Percentiles rank a stretch among this genome's conserved stretches.
phyloP scores from a whole-genome alignment of 1,139 yeast genomes.

The Pichia sp. region DNA sequence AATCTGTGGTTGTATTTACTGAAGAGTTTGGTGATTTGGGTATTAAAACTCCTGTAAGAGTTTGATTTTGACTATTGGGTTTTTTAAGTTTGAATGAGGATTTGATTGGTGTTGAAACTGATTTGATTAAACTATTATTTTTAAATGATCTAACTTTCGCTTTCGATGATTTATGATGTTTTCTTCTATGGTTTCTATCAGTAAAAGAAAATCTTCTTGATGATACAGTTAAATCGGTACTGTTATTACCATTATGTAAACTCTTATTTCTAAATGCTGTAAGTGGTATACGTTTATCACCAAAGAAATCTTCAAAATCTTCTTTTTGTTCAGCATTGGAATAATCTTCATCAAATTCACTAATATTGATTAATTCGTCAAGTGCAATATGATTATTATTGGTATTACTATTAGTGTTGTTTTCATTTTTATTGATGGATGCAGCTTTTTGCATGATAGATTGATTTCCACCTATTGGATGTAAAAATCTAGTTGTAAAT shows the following conservation, averaged over 20 bases:
- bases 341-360: slow-evolving; percentile 72
- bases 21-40: slow-evolving; percentile 2
- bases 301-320: slow-evolving; percentile 37
- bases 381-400: slow-evolving; percentile 26
- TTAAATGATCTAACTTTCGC: slow-evolving; percentile 3
- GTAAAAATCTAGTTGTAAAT: slow-evolving; percentile 72
- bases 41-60: not conserved
- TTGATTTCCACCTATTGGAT: slow-evolving; percentile 32
- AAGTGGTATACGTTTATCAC: slow-evolving; percentile 63
- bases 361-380: slow-evolving; percentile 81
- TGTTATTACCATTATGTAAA: slow-evolving; percentile 29
- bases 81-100: not conserved
- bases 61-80: not conserved
- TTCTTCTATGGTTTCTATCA: slow-evolving; percentile 13
- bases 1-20: not conserved
- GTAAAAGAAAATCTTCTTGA: slow-evolving; percentile 23
- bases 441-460: slow-evolving; percentile 27
- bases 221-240: slow-evolving; percentile 14
- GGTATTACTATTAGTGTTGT: not conserved
- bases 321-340: slow-evolving; percentile 30
- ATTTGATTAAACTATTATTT: not conserved
- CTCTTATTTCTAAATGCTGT: slow-evolving; percentile 89
- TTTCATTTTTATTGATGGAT: slow-evolving; percentile 9
- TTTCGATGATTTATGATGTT: slow-evolving; percentile 11
- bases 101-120: not conserved